Conservation (phyloP, 768 basidiomycete species). For the Boletus pseudopeckii region DNA sequence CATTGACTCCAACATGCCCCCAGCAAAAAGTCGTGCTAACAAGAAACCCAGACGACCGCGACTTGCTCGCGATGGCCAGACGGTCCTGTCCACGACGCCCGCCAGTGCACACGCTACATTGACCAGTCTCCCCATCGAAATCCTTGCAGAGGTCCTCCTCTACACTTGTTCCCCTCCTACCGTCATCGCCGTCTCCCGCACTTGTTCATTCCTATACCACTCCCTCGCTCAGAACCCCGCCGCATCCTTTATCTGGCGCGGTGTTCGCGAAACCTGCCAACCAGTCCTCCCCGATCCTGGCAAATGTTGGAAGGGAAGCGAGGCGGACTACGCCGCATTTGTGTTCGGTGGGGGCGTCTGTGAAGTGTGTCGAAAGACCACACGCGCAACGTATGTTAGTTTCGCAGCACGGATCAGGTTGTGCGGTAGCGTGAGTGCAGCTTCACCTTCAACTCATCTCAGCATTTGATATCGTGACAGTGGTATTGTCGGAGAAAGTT, state of each 20-base stretch:
- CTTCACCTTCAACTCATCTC: background rate
- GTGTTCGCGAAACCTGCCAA: slow-evolving; percentile 38
- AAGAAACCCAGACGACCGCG: slow-evolving; percentile 10
- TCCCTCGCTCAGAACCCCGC: slow-evolving; percentile 44
- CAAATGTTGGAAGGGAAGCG: slow-evolving; percentile 39
- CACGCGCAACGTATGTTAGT: slow-evolving; percentile 40
- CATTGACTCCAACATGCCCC: too few relatives aligned
- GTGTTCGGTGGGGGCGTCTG: slow-evolving; percentile 58
- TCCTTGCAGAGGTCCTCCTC: slow-evolving; percentile 60
- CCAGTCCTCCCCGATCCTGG: slow-evolving; percentile 42
- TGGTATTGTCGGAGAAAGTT: slow-evolving; percentile 18
- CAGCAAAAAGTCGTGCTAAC: too few relatives aligned
- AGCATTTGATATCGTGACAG: slow-evolving; percentile 5
- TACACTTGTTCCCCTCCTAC: slow-evolving; percentile 50
- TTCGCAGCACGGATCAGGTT: slow-evolving; percentile 47
- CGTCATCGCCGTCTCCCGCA: slow-evolving; percentile 56
- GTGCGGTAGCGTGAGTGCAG: slow-evolving; percentile 38
- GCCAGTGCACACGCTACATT: background rate
- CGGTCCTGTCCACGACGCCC: background rate
- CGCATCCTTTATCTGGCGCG: slow-evolving; percentile 58
- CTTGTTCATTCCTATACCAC: slow-evolving; percentile 50
- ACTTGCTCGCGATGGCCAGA: background rate
- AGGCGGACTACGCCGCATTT: slow-evolving; percentile 61
- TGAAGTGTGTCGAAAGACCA: slow-evolving; percentile 47
- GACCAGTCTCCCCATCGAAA: slow-evolving; percentile 52